Percentiles rank a stretch among this genome's conserved stretches.
Evolutionary conservation across 495 filamentous ascomycete species (phyloP).

Genomic region (Lophiotrema nucula): DNA sequence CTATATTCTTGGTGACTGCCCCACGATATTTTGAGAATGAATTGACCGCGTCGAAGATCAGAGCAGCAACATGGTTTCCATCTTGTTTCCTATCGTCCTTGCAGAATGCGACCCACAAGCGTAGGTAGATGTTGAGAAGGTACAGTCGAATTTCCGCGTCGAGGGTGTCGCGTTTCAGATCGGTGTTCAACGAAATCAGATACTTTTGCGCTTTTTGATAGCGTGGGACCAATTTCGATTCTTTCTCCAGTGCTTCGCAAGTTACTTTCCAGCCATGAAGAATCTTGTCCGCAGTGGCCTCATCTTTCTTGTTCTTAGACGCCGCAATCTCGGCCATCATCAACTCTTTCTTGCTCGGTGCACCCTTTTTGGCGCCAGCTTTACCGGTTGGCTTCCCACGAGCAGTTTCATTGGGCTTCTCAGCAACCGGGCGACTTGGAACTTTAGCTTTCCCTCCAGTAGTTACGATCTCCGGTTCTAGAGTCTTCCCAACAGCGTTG

Average conservation of each 20-base stretch:
- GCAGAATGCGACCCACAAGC: constrained; percentile 37
- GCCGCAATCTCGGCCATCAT: constrained; percentile 38
- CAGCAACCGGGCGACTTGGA: neutral
- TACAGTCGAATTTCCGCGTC: constrained; percentile 50
- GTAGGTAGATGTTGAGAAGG: constrained; percentile 46
- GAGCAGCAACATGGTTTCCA: constrained; percentile 33
- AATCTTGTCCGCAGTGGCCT: constrained; percentile 20
- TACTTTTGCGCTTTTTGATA: constrained; percentile 38
- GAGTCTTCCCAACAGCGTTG: constrained; percentile 57
- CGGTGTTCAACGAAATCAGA: constrained; percentile 34
- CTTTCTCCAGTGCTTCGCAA: constrained; percentile 33
- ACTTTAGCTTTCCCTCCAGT: constrained; percentile 37
- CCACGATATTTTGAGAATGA: constrained; percentile 22
- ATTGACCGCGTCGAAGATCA: constrained; percentile 32
- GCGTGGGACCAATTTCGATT: constrained; percentile 14
- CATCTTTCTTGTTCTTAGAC: constrained; percentile 37
- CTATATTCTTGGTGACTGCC: constrained; percentile 42
- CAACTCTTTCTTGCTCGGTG: constrained; percentile 38
- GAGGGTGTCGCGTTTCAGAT: constrained; percentile 33
- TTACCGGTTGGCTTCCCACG: constrained; percentile 9
- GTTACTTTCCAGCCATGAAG: constrained; percentile 32
- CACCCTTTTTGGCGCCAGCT: constrained; percentile 17
- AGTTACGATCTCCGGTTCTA: constrained; percentile 63
- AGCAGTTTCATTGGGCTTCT: constrained; percentile 40
- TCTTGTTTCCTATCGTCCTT: constrained; percentile 28